Conservation (phyloP, 2,329 filamentous ascomycete species). For the Sporothrix euskadiensis region DNA sequence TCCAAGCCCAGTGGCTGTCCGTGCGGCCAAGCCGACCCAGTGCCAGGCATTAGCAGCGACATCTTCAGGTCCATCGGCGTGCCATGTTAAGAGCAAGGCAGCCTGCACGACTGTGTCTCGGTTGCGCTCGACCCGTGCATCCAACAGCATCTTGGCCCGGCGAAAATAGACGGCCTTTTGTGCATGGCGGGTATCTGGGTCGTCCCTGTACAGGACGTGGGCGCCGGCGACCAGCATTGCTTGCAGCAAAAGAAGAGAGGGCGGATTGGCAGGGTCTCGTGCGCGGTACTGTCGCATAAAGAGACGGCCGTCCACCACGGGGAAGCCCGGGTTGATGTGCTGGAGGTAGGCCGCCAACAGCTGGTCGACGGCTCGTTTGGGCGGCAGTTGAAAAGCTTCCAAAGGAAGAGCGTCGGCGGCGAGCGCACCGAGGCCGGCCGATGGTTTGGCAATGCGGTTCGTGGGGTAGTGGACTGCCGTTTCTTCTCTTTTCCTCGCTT, state of each 20-base stretch:
- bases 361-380: constrained; percentile 15
- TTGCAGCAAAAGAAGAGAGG: constrained; percentile 8
- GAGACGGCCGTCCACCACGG: constrained; percentile 2
- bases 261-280: constrained; percentile 5
- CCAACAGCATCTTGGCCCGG: constrained; percentile 23
- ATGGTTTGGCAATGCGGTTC: constrained; percentile 5
- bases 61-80: constrained; percentile 23
- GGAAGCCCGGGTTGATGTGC: constrained; percentile 25
- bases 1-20: constrained; percentile 22
- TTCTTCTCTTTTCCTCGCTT: neutral
- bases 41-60: constrained; percentile 23
- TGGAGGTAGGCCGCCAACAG: constrained; percentile 19
- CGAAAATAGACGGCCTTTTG: constrained; percentile 20
- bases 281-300: constrained; percentile 18
- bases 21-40: constrained; percentile 25
- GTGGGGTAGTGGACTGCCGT: constrained; percentile 13
- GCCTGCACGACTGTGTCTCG: constrained; percentile 23
- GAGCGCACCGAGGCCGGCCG: neutral
- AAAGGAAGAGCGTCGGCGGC: constrained; percentile 15
- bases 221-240: constrained; percentile 1
- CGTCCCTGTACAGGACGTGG: neutral
- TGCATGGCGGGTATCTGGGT: neutral
- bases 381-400: constrained; percentile 24
- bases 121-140: constrained; percentile 21
- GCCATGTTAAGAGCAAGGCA: constrained; percentile 22